Evolutionary conservation across 306 rosid species (phyloP).

Genomic region (Quillaja saponaria): DNA sequence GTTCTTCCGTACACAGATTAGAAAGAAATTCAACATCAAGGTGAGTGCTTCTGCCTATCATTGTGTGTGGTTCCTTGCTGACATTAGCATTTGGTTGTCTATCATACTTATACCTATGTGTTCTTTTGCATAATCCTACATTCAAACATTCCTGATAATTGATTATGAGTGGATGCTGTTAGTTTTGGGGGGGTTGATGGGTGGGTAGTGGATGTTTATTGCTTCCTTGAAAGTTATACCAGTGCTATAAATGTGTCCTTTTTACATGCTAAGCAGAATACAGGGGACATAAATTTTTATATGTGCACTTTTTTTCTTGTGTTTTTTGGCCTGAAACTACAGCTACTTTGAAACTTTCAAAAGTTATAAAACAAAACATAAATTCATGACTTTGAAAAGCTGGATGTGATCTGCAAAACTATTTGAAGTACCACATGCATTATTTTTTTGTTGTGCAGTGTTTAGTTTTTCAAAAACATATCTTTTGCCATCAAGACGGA

Average conservation of each 20-base stretch:
- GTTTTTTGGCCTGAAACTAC: no score
- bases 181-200: not conserved
- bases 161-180: not conserved
- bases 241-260: slow-evolving; percentile 3
- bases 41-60: slow-evolving; percentile 37
- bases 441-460: not conserved
- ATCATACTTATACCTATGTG: not conserved
- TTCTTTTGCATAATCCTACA: not conserved
- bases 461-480: slow-evolving; percentile 9
- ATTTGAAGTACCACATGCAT: slow-evolving; percentile 9
- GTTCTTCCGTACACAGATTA: slow-evolving; percentile 76
- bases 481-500: no score
- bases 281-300: not conserved
- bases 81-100: slow-evolving; percentile 1
- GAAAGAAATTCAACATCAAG: slow-evolving; percentile 91
- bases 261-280: not conserved
- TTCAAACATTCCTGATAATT: not conserved
- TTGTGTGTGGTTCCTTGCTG: slow-evolving; percentile 13
- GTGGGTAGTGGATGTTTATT: not conserved
- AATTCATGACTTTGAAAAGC: slow-evolving; percentile 7
- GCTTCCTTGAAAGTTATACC: slow-evolving; percentile 3
- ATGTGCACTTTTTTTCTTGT: not conserved
- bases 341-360: no score
- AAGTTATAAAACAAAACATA: not conserved
- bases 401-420: not conserved